Conservation (phyloP, 306 rosid species). For the Acacia acuminata region DNA sequence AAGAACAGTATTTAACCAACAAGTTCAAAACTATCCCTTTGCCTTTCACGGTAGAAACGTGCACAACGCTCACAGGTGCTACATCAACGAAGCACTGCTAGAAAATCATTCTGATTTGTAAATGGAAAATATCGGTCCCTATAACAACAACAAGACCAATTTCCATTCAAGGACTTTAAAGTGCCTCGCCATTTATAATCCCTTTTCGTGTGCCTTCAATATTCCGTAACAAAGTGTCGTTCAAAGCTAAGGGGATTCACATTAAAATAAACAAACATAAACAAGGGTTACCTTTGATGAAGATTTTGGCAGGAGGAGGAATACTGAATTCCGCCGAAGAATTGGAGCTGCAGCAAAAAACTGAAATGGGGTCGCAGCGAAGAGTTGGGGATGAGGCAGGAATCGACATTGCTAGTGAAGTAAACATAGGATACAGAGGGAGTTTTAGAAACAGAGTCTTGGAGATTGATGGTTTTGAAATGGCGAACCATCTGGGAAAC, state of each 20-base stretch:
- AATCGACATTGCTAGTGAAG: constrained; percentile 31
- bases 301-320: constrained; percentile 33
- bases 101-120: background rate
- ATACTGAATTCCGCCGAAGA: constrained; percentile 9
- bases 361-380: constrained; percentile 17
- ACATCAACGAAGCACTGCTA: background rate
- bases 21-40: background rate
- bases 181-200: background rate
- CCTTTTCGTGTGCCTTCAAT: background rate
- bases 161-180: background rate
- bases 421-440: background rate
- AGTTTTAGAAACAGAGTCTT: background rate
- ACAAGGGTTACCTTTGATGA: constrained; percentile 44
- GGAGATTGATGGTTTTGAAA: constrained; percentile 9
- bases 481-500: background rate
- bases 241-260: background rate
- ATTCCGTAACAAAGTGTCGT: background rate
- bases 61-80: background rate
- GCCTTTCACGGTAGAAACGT: background rate
- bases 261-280: background rate
- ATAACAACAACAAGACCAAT: background rate
- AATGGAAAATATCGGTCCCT: background rate
- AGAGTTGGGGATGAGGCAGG: constrained; percentile 5
- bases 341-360: constrained; percentile 4
- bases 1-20: background rate